phyloP scores from a whole-genome alignment of 352 stramenopile genomes.

The Pythium grandisporangium region DNA sequence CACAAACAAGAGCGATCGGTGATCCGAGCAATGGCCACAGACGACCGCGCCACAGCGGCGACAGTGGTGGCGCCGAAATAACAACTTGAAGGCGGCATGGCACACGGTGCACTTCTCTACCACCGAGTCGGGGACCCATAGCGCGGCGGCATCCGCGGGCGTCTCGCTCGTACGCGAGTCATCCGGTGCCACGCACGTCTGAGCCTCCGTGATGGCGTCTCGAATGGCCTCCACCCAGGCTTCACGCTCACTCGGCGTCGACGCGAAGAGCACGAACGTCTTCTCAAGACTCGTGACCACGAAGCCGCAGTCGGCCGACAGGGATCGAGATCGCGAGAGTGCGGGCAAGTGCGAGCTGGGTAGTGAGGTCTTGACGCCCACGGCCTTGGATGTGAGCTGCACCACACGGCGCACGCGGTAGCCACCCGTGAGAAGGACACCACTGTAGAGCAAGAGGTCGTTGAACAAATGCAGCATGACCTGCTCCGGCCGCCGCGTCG shows the following conservation, averaged over 20 bases:
- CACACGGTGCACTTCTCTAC: slow-evolving; percentile 61
- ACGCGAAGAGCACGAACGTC: slow-evolving; percentile 69
- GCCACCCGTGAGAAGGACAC: slow-evolving; percentile 55
- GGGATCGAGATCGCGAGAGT: slow-evolving; percentile 32
- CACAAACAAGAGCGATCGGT: slow-evolving; percentile 60
- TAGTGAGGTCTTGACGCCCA: slow-evolving; percentile 49
- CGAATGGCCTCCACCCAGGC: slow-evolving; percentile 57
- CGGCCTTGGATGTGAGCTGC: slow-evolving; percentile 61
- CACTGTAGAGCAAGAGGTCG: slow-evolving; percentile 79
- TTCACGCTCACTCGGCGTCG: slow-evolving; percentile 26
- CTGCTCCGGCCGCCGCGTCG: slow-evolving; percentile 68
- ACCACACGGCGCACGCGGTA: slow-evolving; percentile 68
- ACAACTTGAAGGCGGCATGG: slow-evolving; percentile 51
- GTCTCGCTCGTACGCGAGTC: slow-evolving; percentile 12
- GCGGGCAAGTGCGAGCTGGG: slow-evolving; percentile 36
- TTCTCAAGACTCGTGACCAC: slow-evolving; percentile 76
- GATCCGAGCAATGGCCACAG: slow-evolving; percentile 65
- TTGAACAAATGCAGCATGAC: slow-evolving; percentile 85
- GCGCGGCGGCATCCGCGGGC: slow-evolving; percentile 46
- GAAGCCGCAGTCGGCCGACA: slow-evolving; percentile 52
- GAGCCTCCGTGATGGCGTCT: slow-evolving; percentile 42
- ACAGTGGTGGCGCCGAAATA: slow-evolving; percentile 76
- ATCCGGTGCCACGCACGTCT: slow-evolving; percentile 16
- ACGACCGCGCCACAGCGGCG: slow-evolving; percentile 69
- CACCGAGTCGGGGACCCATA: slow-evolving; percentile 74